phyloP scores from a whole-genome alignment of 768 basidiomycete species.

The Tephrocybe sp. region DNA sequence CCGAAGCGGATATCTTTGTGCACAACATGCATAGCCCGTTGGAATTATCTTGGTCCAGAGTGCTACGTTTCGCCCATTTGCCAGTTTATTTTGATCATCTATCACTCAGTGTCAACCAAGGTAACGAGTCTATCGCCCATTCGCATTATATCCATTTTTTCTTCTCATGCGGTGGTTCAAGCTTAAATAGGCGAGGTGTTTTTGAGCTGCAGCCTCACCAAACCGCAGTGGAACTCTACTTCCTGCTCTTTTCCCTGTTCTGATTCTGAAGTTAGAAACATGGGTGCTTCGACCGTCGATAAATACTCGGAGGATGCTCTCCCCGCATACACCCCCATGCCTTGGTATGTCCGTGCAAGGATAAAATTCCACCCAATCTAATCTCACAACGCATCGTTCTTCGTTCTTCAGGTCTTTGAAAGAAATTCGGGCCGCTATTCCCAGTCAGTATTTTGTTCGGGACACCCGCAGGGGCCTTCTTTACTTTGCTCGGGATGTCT shows the following conservation, averaged over 20 bases:
- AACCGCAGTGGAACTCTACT: background rate
- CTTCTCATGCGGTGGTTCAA: background rate
- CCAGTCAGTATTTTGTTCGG: slow-evolving; percentile 41
- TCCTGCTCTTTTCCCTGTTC: slow-evolving; percentile 1
- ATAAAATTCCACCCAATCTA: background rate
- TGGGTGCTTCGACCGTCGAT: slow-evolving; percentile 10
- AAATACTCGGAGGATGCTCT: slow-evolving; percentile 38
- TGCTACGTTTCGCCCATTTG: background rate
- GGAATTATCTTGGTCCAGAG: background rate
- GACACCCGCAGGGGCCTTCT: slow-evolving; percentile 36
- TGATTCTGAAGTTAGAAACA: slow-evolving; percentile 6
- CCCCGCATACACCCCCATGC: slow-evolving; percentile 43
- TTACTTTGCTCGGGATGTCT: slow-evolving; percentile 44
- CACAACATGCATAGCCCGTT: background rate
- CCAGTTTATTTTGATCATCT: background rate
- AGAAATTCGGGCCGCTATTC: slow-evolving; percentile 50
- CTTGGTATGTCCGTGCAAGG: slow-evolving; percentile 32
- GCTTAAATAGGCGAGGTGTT: slow-evolving; percentile 2
- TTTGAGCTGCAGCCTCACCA: background rate
- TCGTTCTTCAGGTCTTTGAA: slow-evolving; percentile 49
- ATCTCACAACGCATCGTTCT: background rate
- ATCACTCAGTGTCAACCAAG: background rate
- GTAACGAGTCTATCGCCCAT: background rate
- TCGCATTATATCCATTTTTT: background rate
- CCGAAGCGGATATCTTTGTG: background rate